Conservation (phyloP, 352 stramenopile species). For the Plasmopara halstedii region DNA sequence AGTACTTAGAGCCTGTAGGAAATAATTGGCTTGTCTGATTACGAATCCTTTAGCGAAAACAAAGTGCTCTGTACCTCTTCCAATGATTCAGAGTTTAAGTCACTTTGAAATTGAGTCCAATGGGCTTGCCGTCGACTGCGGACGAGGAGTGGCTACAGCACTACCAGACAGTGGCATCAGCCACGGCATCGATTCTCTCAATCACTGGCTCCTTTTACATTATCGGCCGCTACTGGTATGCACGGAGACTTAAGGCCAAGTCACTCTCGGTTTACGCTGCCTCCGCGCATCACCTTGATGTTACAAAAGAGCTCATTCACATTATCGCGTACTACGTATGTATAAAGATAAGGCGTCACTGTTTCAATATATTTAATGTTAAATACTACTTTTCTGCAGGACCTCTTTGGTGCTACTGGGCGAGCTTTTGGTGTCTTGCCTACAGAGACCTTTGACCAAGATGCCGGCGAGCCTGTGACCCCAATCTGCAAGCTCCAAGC, state of each 20-base stretch:
- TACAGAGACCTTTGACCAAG: constrained; percentile 59
- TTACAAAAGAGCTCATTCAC: constrained; percentile 82
- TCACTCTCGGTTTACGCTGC: constrained; percentile 33
- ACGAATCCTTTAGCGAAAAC: background rate
- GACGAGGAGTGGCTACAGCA: constrained; percentile 18
- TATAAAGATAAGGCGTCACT: background rate
- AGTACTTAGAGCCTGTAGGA: background rate
- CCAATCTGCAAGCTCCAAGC: constrained; percentile 65
- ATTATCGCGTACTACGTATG: constrained; percentile 66
- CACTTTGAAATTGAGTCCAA: constrained; percentile 17
- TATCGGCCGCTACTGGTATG: constrained; percentile 75
- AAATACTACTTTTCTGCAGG: constrained; percentile 19
- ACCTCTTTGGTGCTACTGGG: constrained; percentile 60
- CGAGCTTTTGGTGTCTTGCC: constrained; percentile 63
- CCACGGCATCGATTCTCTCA: constrained; percentile 66
- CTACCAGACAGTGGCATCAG: constrained; percentile 47
- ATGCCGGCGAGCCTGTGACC: constrained; percentile 40
- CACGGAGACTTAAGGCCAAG: constrained; percentile 39
- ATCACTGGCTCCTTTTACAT: constrained; percentile 81
- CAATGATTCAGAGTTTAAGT: background rate
- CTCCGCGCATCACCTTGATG: constrained; percentile 54
- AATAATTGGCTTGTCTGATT: background rate
- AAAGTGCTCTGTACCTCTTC: background rate
- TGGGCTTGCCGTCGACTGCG: constrained; percentile 6
- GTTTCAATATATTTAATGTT: background rate